A percentile compares a stretch with the other conserved stretches of the same genome.
These are phyloP conservation scores for Friedmanniomyces simplex DNA, from an alignment of 495 filamentous ascomycete genomes.

Conservation along the genomic window DNA sequence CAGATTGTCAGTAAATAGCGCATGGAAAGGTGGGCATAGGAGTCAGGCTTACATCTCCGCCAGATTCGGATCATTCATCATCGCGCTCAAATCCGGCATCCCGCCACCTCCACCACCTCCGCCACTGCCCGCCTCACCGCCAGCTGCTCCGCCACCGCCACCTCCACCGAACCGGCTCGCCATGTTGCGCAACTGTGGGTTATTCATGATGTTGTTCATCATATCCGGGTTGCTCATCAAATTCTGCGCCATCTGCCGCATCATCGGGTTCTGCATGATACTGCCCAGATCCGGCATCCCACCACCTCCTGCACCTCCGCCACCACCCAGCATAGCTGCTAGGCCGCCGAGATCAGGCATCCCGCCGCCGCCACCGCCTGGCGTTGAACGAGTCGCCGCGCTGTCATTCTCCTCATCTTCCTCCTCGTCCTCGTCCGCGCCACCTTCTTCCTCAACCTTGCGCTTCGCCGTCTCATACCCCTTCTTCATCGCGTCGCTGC, in stretches of 20 bases:
- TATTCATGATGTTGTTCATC: conserved; percentile 84
- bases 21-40: not conserved
- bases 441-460: conserved; percentile 61
- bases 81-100: conserved; percentile 63
- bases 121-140: conserved; percentile 37
- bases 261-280: conserved; percentile 98
- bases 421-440: conserved; percentile 39
- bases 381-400: conserved; percentile 27
- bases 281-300: conserved; percentile 76
- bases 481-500: conserved; percentile 83
- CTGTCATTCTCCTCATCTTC: conserved; percentile 42
- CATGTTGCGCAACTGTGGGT: conserved; percentile 80
- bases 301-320: conserved; percentile 51
- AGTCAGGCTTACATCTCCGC: conserved; percentile 75
- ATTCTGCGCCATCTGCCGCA: conserved; percentile 89
- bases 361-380: conserved; percentile 39
- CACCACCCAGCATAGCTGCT: conserved; percentile 62
- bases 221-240: conserved; percentile 91
- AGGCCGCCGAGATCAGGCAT: conserved; percentile 71
- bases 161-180: conserved; percentile 52
- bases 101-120: conserved; percentile 49
- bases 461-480: conserved; percentile 85
- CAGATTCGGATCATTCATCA: conserved; percentile 88
- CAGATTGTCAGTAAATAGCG: not conserved
- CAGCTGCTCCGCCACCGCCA: conserved; percentile 38